Percentiles rank a stretch among this genome's conserved stretches.
Evolutionary conservation across 305 asterid species (phyloP).

Genomic region (Fraxinus greggii): DNA sequence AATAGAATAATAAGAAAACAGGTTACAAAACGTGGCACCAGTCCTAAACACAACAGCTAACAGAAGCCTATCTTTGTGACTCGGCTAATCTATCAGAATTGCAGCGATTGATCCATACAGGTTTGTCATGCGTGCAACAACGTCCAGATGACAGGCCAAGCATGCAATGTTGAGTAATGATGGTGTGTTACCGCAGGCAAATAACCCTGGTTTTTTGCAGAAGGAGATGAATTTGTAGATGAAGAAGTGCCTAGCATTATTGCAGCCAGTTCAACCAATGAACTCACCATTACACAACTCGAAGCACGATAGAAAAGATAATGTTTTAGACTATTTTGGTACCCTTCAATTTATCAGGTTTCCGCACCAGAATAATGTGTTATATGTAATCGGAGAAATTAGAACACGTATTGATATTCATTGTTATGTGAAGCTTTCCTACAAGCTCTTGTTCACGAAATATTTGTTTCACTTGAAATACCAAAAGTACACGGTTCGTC

Average conservation of each 20-base stretch:
- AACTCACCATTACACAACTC: conserved; percentile 30
- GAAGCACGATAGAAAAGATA: conserved; percentile 27
- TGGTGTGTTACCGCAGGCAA: conserved; percentile 6
- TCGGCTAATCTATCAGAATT: not conserved
- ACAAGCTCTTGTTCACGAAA: not conserved
- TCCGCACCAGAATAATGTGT: not conserved
- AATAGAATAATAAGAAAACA: too few relatives aligned
- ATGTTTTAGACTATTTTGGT: not conserved
- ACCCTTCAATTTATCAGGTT: not conserved
- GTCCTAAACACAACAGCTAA: too few relatives aligned
- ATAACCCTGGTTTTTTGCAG: conserved; percentile 33
- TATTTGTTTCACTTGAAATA: too few relatives aligned
- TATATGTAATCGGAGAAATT: not conserved
- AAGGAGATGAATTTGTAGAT: conserved; percentile 5
- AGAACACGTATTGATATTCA: not conserved
- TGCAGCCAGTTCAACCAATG: conserved; percentile 23
- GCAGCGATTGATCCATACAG: conserved; percentile 21
- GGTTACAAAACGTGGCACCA: too few relatives aligned
- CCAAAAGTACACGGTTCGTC: too few relatives aligned
- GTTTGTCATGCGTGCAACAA: conserved; percentile 26
- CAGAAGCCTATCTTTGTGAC: not conserved
- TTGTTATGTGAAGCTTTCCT: not conserved
- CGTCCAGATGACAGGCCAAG: conserved; percentile 25
- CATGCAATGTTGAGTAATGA: conserved; percentile 20
- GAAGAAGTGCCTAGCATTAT: conserved; percentile 1